These are phyloP conservation scores for Spiraea crenata DNA, from an alignment of 331 rosid species.

Conservation along the genomic window DNA sequence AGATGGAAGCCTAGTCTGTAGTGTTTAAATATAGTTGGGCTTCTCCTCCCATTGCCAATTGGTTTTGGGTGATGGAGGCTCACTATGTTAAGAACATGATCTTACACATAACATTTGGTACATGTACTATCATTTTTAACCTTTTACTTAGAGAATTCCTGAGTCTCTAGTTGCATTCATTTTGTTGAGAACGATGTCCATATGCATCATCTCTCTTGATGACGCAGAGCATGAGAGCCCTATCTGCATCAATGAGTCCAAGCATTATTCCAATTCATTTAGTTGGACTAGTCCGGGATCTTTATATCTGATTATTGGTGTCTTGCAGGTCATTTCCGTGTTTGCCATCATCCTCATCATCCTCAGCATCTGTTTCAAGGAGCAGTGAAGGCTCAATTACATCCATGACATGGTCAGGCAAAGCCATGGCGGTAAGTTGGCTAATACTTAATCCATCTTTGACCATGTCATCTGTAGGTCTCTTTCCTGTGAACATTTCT, in stretches of 20 bases:
- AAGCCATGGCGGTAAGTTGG: constrained; percentile 25
- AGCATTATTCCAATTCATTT: constrained; percentile 35
- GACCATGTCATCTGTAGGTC: constrained; percentile 45
- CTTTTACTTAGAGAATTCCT: constrained; percentile 15
- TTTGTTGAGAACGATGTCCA: constrained; percentile 34
- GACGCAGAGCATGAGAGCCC: constrained; percentile 48
- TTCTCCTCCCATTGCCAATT: no score
- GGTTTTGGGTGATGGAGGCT: no score
- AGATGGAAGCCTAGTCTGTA: no score
- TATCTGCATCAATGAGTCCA: constrained; percentile 39
- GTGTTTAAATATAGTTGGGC: no score
- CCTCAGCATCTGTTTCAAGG: constrained; percentile 2
- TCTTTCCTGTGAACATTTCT: constrained; percentile 48
- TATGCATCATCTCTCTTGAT: constrained; percentile 39
- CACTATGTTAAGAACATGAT: no score
- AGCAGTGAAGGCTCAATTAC: constrained; percentile 34
- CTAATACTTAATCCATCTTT: constrained; percentile 44
- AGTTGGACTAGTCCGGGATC: neutral
- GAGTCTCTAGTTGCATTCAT: constrained; percentile 35
- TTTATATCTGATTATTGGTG: neutral
- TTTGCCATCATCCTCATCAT: no score
- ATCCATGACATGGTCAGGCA: constrained; percentile 37
- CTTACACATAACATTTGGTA: neutral
- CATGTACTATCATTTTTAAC: neutral
- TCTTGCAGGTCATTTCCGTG: neutral